Conservation (phyloP, 306 rosid species). For the Vigna trinervia region DNA sequence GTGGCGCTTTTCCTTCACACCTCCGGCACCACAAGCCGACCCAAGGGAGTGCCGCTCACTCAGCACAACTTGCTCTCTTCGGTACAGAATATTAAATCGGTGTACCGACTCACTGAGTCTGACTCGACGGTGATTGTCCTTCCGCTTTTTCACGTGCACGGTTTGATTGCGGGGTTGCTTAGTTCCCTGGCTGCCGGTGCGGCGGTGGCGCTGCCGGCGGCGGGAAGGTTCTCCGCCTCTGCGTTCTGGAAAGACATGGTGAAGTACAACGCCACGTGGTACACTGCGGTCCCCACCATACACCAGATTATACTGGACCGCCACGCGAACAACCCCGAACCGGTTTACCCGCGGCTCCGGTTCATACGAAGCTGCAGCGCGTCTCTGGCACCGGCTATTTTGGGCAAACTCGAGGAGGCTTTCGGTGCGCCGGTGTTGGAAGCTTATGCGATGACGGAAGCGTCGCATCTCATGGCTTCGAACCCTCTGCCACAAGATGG, state of each 20-base stretch:
- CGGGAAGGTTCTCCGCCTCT: slow-evolving; percentile 87
- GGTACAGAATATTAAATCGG: slow-evolving; percentile 69
- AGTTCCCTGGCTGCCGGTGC: slow-evolving; percentile 73
- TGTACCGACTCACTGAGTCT: slow-evolving; percentile 72
- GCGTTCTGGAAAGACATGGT: slow-evolving; percentile 87
- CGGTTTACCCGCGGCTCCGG: slow-evolving; percentile 74
- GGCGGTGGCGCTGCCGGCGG: slow-evolving; percentile 66
- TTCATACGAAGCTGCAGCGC: slow-evolving; percentile 94
- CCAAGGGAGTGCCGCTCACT: slow-evolving; percentile 86
- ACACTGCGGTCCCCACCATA: slow-evolving; percentile 94
- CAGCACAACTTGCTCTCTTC: slow-evolving; percentile 84
- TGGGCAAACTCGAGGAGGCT: slow-evolving; percentile 66
- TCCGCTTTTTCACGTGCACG: slow-evolving; percentile 91
- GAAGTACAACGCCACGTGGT: slow-evolving; percentile 76
- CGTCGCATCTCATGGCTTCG: slow-evolving; percentile 80
- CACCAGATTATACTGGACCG: slow-evolving; percentile 95
- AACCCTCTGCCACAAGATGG: slow-evolving; percentile 86
- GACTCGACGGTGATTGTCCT: slow-evolving; percentile 86
- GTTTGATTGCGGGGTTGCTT: slow-evolving; percentile 68
- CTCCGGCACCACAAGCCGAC: slow-evolving; percentile 94
- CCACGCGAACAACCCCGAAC: slow-evolving; percentile 65
- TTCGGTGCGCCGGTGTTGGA: slow-evolving; percentile 90
- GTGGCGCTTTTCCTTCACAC: slow-evolving; percentile 95
- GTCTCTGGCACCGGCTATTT: slow-evolving; percentile 75
- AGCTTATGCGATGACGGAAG: slow-evolving; percentile 97